Conservation (phyloP, 2,329 filamentous ascomycete species). For the Sphaerulina vaccinii region DNA sequence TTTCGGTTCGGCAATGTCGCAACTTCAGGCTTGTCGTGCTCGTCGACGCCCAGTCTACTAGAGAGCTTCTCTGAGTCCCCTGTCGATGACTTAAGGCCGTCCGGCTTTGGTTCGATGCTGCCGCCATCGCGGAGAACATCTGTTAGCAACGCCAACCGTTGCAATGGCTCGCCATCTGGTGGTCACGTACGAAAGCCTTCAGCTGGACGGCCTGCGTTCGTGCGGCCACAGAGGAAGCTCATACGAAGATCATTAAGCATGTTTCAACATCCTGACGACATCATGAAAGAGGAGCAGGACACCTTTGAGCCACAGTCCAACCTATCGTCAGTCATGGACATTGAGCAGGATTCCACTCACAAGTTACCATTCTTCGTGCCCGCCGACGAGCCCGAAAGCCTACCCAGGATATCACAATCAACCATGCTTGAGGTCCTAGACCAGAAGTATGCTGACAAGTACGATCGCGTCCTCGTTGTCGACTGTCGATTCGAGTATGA, state of each 20-base stretch:
- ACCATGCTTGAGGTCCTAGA: conserved; percentile 86
- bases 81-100: conserved; percentile 65
- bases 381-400: conserved; percentile 76
- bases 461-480: conserved; percentile 80
- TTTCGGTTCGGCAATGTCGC: conserved; percentile 69
- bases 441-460: conserved; percentile 73
- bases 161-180: conserved; percentile 72
- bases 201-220: conserved; percentile 53
- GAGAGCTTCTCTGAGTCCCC: conserved; percentile 83
- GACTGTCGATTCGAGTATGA: conserved; percentile 99
- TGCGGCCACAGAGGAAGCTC: conserved; percentile 77
- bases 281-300: conserved; percentile 75
- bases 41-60: conserved; percentile 66
- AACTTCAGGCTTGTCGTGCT: conserved; percentile 36
- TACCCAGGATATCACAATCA: conserved; percentile 79
- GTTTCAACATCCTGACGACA: conserved; percentile 89
- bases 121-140: conserved; percentile 67
- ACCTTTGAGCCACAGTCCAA: conserved; percentile 51
- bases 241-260: conserved; percentile 93
- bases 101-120: conserved; percentile 53
- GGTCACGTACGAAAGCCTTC: conserved; percentile 66
- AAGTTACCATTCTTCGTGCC: conserved; percentile 80
- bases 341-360: conserved; percentile 72
- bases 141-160: conserved; percentile 57
- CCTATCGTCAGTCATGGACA: conserved; percentile 74